A percentile compares a stretch with the other conserved stretches of the same genome.
phyloP scores from a whole-genome alignment of 2,329 filamentous ascomycete genomes.

The Paecilomyces formosus region DNA sequence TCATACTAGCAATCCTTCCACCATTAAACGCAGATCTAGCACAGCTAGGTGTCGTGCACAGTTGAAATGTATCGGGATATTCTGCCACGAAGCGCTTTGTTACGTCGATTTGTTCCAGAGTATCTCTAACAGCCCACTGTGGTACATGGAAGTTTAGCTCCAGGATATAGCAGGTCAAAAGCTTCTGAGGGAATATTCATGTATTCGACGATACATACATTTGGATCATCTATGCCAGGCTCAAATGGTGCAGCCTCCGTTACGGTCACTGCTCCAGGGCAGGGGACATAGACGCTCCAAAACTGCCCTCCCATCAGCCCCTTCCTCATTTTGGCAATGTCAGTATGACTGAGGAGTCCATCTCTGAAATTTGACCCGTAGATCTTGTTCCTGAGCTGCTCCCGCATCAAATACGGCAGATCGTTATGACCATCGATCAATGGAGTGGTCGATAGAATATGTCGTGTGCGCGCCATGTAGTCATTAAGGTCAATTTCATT shows the following conservation, averaged over 20 bases:
- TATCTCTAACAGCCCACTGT: constrained; percentile 11
- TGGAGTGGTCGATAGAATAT: constrained; percentile 13
- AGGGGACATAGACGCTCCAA: constrained; percentile 20
- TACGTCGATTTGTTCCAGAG: constrained; percentile 17
- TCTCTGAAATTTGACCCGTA: constrained; percentile 6
- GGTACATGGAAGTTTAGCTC: neutral
- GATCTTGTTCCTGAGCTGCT: constrained; percentile 15
- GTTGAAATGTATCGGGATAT: constrained; percentile 9
- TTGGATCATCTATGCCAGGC: constrained; percentile 9
- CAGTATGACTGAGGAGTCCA: constrained; percentile 16
- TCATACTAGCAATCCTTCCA: constrained; percentile 10
- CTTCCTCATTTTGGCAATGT: constrained; percentile 16
- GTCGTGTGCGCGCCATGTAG: constrained; percentile 2
- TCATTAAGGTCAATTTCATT: neutral
- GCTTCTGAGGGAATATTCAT: neutral
- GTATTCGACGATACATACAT: neutral
- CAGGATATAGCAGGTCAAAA: neutral
- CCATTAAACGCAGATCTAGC: constrained; percentile 9
- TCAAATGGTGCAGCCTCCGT: neutral
- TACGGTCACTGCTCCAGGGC: constrained; percentile 7
- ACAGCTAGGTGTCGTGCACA: constrained; percentile 9
- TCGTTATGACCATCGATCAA: constrained; percentile 24
- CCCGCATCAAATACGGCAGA: constrained; percentile 16
- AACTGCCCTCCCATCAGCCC: constrained; percentile 23
- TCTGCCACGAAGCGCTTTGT: constrained; percentile 10